Percentiles rank a stretch among this genome's conserved stretches.
Evolutionary conservation across 768 basidiomycete genomes (phyloP).

Genomic region (Termitomyces sp.): DNA sequence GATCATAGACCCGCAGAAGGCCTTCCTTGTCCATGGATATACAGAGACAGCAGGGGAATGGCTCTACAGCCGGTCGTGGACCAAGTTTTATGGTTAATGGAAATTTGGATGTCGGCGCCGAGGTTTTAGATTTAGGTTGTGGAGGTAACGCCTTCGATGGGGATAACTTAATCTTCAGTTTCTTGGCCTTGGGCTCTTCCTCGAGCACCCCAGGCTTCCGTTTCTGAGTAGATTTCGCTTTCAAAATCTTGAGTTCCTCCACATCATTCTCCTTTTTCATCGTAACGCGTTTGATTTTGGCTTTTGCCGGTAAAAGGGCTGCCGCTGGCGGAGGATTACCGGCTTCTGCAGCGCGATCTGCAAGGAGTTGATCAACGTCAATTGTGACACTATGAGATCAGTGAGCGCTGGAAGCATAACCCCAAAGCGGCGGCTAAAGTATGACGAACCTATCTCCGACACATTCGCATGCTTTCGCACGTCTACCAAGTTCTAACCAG

Average conservation of each 20-base stretch:
- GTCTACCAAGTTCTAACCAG: slow-evolving; percentile 86
- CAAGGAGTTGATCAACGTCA: slow-evolving; percentile 83
- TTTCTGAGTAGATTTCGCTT: slow-evolving; percentile 38
- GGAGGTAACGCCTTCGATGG: slow-evolving; percentile 18
- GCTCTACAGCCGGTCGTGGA: slow-evolving; percentile 53
- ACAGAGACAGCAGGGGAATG: slow-evolving; percentile 68
- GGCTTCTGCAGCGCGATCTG: slow-evolving; percentile 53
- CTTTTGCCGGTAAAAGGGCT: neutral
- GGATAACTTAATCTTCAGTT: slow-evolving; percentile 35
- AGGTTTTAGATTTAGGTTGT: slow-evolving; percentile 5
- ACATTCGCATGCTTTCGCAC: slow-evolving; percentile 72
- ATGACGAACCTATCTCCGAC: slow-evolving; percentile 62
- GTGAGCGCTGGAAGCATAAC: neutral
- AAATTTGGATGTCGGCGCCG: slow-evolving; percentile 28
- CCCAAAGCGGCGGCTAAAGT: neutral
- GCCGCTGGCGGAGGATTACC: slow-evolving; percentile 11
- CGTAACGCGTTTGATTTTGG: slow-evolving; percentile 16
- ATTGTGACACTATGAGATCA: slow-evolving; percentile 70
- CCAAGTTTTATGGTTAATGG: slow-evolving; percentile 65
- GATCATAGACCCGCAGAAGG: slow-evolving; percentile 63
- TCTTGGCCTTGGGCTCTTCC: slow-evolving; percentile 42
- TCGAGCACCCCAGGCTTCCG: slow-evolving; percentile 34
- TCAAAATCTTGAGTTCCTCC: slow-evolving; percentile 19
- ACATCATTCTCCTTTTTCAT: slow-evolving; percentile 21
- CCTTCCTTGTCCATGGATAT: slow-evolving; percentile 47